A percentile compares a stretch with the other conserved stretches of the same genome.
Conservation (phyloP, 176 grass and related monocot species). For the Hordeum vulgare region DNA sequence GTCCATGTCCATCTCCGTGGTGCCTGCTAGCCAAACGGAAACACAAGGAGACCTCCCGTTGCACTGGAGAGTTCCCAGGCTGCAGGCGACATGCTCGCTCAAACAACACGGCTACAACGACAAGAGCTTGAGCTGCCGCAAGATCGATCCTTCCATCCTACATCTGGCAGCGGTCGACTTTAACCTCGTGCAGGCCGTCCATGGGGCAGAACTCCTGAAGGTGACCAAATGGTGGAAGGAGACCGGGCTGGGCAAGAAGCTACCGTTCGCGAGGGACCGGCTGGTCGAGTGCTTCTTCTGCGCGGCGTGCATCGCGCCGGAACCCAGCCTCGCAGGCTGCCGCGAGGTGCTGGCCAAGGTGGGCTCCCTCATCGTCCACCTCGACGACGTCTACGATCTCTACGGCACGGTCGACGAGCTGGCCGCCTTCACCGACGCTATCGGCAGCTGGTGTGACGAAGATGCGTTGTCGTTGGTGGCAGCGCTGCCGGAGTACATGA, state of each 20-base stretch:
- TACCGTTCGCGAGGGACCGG: slow-evolving; percentile 36
- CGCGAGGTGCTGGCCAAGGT: slow-evolving; percentile 20
- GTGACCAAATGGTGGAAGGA: slow-evolving; percentile 42
- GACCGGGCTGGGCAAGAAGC: slow-evolving; percentile 14
- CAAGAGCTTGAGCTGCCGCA: no score
- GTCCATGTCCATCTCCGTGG: neutral
- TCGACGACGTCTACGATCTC: slow-evolving; percentile 42
- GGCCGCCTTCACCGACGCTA: neutral
- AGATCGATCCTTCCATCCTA: neutral
- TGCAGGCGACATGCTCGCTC: slow-evolving; percentile 9
- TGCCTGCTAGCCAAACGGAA: no score
- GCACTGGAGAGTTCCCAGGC: slow-evolving; percentile 19
- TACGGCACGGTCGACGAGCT: slow-evolving; percentile 34
- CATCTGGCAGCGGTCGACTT: slow-evolving; percentile 27
- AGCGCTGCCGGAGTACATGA: slow-evolving; percentile 47
- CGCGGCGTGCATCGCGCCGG: slow-evolving; percentile 4
- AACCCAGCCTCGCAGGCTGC: neutral
- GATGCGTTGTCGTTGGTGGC: neutral
- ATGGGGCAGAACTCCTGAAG: slow-evolving; percentile 10
- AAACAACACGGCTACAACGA: neutral
- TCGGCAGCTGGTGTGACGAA: neutral
- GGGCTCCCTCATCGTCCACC: neutral
- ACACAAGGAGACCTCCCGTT: neutral
- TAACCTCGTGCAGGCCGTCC: slow-evolving; percentile 15
- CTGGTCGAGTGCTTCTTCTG: slow-evolving; percentile 35